Evolutionary conservation across 2,329 filamentous ascomycete species (phyloP).

Genomic region (Aspergillus sp.): DNA sequence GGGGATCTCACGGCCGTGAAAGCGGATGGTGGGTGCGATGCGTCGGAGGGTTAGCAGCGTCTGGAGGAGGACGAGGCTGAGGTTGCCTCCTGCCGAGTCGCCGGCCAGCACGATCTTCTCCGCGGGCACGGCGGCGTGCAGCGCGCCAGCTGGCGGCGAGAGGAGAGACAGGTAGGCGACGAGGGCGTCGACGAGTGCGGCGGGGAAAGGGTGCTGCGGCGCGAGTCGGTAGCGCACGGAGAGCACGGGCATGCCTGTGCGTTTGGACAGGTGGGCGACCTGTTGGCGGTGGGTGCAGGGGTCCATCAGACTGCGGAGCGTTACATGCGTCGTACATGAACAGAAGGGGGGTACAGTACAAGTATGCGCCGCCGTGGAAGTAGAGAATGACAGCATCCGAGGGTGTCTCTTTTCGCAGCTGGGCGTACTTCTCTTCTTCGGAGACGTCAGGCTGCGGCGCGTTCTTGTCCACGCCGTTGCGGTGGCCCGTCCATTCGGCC

Average conservation of each 20-base stretch:
- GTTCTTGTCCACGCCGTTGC: conserved; percentile 36
- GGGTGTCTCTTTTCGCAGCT: conserved; percentile 37
- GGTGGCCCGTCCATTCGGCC: conserved; percentile 47
- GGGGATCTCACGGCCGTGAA: conserved; percentile 39
- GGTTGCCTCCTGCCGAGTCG: conserved; percentile 46
- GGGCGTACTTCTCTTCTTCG: conserved; percentile 42
- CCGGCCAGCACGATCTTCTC: conserved; percentile 46
- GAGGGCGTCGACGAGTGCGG: conserved; percentile 46
- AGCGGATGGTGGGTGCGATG: conserved; percentile 31
- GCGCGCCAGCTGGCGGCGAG: conserved; percentile 41
- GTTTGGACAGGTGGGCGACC: conserved; percentile 37
- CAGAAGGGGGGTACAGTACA: conserved; percentile 28
- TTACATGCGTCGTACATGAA: neutral
- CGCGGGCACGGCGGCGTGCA: conserved; percentile 42
- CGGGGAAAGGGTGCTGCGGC: conserved; percentile 48
- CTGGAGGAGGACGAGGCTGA: conserved; percentile 40
- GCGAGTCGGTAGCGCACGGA: conserved; percentile 48
- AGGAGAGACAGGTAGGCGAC: conserved; percentile 48
- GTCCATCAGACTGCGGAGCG: conserved; percentile 38
- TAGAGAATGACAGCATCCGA: conserved; percentile 45
- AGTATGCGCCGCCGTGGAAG: conserved; percentile 48
- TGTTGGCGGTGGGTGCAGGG: conserved; percentile 41
- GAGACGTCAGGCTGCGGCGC: conserved; percentile 39
- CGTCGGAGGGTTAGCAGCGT: conserved; percentile 42
- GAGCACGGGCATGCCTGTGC: conserved; percentile 38